Percentiles rank a stretch among this genome's conserved stretches.
Evolutionary conservation across 192 early-diverging fungal species (phyloP).

Genomic region (Backusella mclennaniae): DNA sequence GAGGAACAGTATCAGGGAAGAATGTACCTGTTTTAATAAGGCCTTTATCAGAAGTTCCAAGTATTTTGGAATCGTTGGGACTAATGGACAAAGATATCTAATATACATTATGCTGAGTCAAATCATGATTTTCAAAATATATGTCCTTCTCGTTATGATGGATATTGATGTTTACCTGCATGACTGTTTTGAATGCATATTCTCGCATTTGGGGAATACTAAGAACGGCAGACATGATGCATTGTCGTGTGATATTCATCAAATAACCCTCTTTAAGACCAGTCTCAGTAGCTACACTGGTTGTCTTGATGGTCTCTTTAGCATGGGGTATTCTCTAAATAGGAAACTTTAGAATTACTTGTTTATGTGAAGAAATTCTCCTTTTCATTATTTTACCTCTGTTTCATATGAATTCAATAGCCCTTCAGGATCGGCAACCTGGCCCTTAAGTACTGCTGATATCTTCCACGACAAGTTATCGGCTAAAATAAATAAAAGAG

Average conservation of each 20-base stretch:
- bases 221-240: not conserved
- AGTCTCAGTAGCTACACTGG: conserved; percentile 1
- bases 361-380: not conserved
- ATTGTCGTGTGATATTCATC: not conserved
- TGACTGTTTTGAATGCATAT: not conserved
- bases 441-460: conserved; percentile 36
- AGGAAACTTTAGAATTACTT: not conserved
- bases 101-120: not conserved
- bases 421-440: conserved; percentile 17
- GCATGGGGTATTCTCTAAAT: conserved; percentile 7
- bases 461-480: conserved; percentile 51
- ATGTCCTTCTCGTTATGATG: not conserved
- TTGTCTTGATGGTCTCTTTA: conserved; percentile 3
- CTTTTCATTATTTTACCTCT: conserved; percentile 24
- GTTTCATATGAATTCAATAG: conserved; percentile 39
- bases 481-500: conserved; percentile 16
- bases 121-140: not conserved
- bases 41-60: conserved; percentile 6
- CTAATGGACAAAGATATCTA: not conserved
- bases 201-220: conserved; percentile 1
- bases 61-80: not conserved
- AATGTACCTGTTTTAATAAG: not conserved
- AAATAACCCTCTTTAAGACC: not conserved
- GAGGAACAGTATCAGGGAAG: not conserved
- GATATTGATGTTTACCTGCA: conserved; percentile 11